Evolutionary conservation across 176 grass and related monocot species (phyloP).

Genomic region (Oryza meridionalis): DNA sequence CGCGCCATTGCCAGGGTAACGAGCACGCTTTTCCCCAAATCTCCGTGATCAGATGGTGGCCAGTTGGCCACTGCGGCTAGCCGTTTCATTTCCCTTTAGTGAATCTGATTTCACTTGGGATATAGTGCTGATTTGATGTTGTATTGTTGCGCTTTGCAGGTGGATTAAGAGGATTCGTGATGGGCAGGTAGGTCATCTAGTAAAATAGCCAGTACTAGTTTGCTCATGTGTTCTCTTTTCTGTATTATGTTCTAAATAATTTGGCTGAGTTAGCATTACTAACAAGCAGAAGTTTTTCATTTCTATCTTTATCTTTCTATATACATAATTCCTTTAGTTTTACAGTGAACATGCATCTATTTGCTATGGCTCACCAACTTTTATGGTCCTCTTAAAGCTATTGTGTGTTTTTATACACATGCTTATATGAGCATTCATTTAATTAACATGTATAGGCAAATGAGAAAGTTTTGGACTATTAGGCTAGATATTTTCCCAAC

Average conservation of each 20-base stretch:
- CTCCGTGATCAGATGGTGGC: neutral
- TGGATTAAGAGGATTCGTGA: constrained; percentile 90
- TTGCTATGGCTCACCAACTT: neutral
- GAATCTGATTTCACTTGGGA: constrained; percentile 26
- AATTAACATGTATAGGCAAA: neutral
- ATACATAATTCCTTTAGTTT: neutral
- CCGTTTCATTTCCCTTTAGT: constrained; percentile 5
- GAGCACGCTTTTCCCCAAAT: neutral
- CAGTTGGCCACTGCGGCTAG: neutral
- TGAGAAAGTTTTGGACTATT: neutral
- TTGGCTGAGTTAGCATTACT: constrained; percentile 8
- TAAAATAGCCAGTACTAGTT: neutral
- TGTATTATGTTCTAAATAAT: neutral
- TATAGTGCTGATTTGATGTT: constrained; percentile 33
- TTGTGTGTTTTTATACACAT: neutral
- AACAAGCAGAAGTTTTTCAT: neutral
- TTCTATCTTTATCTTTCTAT: neutral
- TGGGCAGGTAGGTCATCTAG: constrained; percentile 58
- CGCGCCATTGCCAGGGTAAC: constrained; percentile 70
- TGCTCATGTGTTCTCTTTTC: neutral
- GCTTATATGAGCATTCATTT: neutral
- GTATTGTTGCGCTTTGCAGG: constrained; percentile 40
- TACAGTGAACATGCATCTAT: neutral
- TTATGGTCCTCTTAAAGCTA: neutral
- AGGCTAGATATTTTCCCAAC: neutral